Evolutionary conservation across 1,284 basidiomycete species (phyloP).

Genomic region (Trametes pubescens): DNA sequence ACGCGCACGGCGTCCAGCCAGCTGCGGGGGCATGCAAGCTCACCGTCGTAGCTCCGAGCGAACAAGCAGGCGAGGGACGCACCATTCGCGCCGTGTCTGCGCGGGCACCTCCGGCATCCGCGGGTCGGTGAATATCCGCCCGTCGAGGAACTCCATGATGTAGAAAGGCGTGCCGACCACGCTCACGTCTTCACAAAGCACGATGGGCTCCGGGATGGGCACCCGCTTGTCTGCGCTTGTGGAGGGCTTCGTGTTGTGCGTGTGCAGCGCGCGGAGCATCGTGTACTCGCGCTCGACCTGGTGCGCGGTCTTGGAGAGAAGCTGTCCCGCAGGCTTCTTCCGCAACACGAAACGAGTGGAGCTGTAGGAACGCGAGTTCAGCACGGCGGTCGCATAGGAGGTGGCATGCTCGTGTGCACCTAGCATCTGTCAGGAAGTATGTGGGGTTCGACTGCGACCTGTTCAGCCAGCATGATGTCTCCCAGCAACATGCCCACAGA

Average conservation of each 20-base stretch:
- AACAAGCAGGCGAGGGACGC: constrained; percentile 35
- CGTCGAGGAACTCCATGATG: constrained; percentile 94
- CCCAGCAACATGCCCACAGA: constrained; percentile 40
- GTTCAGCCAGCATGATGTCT: not conserved
- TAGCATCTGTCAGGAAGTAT: constrained; percentile 85
- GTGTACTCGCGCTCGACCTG: constrained; percentile 93
- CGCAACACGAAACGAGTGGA: constrained; percentile 84
- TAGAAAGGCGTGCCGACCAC: constrained; percentile 94
- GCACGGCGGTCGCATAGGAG: not conserved
- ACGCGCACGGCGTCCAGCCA: constrained; percentile 82
- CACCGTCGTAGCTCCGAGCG: not conserved
- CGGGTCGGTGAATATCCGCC: constrained; percentile 91
- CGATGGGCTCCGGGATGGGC: constrained; percentile 88
- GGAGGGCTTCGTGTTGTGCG: constrained; percentile 68
- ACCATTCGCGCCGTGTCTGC: constrained; percentile 78
- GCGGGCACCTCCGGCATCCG: constrained; percentile 75
- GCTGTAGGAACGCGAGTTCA: constrained; percentile 43
- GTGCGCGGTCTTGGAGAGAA: constrained; percentile 91
- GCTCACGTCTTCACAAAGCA: constrained; percentile 79
- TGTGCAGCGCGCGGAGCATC: constrained; percentile 80
- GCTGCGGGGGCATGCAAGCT: constrained; percentile 46
- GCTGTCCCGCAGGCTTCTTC: constrained; percentile 91
- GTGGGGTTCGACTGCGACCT: constrained; percentile 87
- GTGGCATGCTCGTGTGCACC: constrained; percentile 48
- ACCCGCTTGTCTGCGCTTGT: constrained; percentile 64